Evolutionary conservation across 208 protist genomes (phyloP).

Genomic region (Willaertia magna): DNA sequence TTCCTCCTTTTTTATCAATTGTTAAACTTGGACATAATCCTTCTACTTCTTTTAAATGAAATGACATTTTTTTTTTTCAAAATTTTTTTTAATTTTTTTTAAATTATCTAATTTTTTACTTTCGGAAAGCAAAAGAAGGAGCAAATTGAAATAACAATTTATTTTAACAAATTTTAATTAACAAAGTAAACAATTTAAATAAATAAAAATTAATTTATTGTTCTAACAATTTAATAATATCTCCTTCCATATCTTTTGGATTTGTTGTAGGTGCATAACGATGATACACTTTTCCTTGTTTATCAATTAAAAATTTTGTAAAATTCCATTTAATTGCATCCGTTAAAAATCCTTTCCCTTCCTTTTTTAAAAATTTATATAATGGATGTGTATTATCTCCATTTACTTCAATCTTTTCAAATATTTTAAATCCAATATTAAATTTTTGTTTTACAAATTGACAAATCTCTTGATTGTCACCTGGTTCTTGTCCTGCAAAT

Average conservation of each 20-base stretch:
- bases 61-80: too few relatives aligned
- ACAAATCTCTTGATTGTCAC: slow-evolving; percentile 53
- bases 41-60: too few relatives aligned
- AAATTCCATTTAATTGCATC: neutral
- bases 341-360: neutral
- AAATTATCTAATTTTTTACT: too few relatives aligned
- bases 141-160: too few relatives aligned
- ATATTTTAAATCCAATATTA: slow-evolving; percentile 60
- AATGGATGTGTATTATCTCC: slow-evolving; percentile 54
- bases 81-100: too few relatives aligned
- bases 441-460: slow-evolving; percentile 47
- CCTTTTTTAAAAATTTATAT: slow-evolving; percentile 59
- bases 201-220: neutral
- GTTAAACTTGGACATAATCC: too few relatives aligned
- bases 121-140: too few relatives aligned
- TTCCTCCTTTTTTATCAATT: too few relatives aligned
- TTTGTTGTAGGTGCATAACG: neutral
- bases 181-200: too few relatives aligned
- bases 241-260: neutral
- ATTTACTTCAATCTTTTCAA: slow-evolving; percentile 75
- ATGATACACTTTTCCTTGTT: neutral
- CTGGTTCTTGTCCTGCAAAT: slow-evolving; percentile 62
- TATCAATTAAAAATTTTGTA: neutral
- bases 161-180: too few relatives aligned
- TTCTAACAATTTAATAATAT: slow-evolving; percentile 13